Evolutionary conservation across 179 eudicot species (phyloP).

Genomic region (Beta macrorhiza): DNA sequence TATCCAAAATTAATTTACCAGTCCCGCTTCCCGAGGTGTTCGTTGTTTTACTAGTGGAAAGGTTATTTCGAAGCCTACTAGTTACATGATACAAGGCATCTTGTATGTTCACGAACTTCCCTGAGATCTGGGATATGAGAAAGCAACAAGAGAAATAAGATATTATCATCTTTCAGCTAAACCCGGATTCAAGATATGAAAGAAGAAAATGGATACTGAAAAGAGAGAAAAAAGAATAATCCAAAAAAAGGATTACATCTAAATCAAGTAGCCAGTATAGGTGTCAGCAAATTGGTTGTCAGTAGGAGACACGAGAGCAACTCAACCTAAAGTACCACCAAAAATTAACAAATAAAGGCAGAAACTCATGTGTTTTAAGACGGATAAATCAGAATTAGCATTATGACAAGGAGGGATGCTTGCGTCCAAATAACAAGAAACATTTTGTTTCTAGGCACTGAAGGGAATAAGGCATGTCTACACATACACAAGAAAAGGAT

Average conservation of each 20-base stretch:
- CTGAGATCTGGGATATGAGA: slow-evolving; percentile 55
- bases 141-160: slow-evolving; percentile 7
- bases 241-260: background rate
- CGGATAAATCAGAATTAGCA: background rate
- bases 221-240: background rate
- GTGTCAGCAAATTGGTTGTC: too few species aligned
- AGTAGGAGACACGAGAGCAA: too few species aligned
- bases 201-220: background rate
- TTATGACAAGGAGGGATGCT: background rate
- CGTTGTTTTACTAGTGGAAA: slow-evolving; percentile 33
- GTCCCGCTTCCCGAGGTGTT: slow-evolving; percentile 40
- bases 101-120: slow-evolving; percentile 56
- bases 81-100: slow-evolving; percentile 71
- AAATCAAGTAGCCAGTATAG: too few species aligned
- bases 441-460: background rate
- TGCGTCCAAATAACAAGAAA: background rate
- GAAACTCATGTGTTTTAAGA: too few species aligned
- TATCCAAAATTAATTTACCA: slow-evolving; percentile 26
- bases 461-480: background rate
- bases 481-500: background rate
- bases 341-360: too few species aligned
- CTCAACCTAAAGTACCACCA: too few species aligned
- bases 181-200: background rate
- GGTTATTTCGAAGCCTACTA: slow-evolving; percentile 57
- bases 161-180: background rate